Percentiles rank a stretch among this genome's conserved stretches.
These are phyloP conservation scores for Chimonanthus salicifolius DNA, from an alignment of 164 flowering plant genomes.

Conservation along the genomic window DNA sequence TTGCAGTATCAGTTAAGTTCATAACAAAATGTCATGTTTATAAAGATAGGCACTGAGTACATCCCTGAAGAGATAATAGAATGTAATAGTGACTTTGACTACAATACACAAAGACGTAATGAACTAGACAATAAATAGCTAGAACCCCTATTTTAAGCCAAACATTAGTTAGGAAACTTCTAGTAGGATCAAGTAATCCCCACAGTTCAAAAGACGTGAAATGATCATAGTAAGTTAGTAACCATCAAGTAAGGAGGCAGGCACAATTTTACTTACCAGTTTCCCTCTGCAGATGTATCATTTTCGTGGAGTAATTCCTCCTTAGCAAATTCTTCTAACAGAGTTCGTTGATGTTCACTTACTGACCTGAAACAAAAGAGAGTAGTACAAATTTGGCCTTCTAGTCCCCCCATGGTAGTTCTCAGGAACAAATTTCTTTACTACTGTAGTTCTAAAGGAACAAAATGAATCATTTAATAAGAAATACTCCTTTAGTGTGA, in stretches of 20 bases:
- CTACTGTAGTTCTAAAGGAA: not conserved
- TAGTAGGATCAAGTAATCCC: not conserved
- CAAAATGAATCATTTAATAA: not conserved
- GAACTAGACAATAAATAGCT: not conserved
- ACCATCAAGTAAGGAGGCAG: not conserved
- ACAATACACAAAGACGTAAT: not conserved
- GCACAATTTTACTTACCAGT: conserved; percentile 18
- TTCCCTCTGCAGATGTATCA: conserved; percentile 13
- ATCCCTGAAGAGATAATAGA: not conserved
- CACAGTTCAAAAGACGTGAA: not conserved
- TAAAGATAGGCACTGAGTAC: not conserved
- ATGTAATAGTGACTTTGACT: not conserved
- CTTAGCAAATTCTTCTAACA: conserved; percentile 28
- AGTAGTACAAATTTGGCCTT: not conserved
- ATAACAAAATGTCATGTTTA: too few relatives aligned
- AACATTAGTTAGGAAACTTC: not conserved
- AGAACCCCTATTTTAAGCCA: not conserved
- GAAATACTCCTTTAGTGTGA: too few relatives aligned
- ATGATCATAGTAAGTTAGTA: not conserved
- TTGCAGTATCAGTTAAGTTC: too few relatives aligned
- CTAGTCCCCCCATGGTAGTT: not conserved
- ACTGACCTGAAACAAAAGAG: conserved; percentile 16
- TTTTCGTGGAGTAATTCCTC: conserved; percentile 24
- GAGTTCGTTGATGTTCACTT: conserved; percentile 25
- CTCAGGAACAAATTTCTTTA: too few relatives aligned